phyloP scores from a whole-genome alignment of 2,329 filamentous ascomycete genomes.

The Calonectria naviculata region DNA sequence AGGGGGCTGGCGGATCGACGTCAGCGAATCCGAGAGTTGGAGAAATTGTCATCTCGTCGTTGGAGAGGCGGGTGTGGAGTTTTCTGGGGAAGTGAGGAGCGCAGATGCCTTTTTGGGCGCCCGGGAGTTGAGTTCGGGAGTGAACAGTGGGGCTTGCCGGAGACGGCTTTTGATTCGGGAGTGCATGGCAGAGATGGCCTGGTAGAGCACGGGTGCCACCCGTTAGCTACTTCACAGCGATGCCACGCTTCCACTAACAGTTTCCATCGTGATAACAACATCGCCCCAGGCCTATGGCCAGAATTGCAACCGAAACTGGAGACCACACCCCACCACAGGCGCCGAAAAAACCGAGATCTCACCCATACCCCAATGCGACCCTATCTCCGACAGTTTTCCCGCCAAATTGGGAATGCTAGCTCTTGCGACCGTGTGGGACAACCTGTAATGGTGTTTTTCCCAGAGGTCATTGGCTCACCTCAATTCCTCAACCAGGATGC shows the following conservation, averaged over 20 bases:
- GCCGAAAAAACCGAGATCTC: slow-evolving; percentile 19
- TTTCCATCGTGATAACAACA: background rate
- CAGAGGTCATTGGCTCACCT: background rate
- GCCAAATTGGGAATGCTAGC: background rate
- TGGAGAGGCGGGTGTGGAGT: slow-evolving; percentile 35
- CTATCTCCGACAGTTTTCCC: background rate
- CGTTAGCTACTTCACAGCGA: background rate
- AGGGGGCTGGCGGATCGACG: slow-evolving; percentile 14
- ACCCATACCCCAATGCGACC: background rate
- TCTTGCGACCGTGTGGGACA: background rate
- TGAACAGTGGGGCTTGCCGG: slow-evolving; percentile 27
- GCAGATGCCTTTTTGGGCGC: slow-evolving; percentile 37
- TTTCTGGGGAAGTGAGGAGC: slow-evolving; percentile 39
- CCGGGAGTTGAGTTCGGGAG: slow-evolving; percentile 44
- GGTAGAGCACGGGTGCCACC: background rate
- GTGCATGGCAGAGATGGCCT: background rate
- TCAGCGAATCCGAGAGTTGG: slow-evolving; percentile 20
- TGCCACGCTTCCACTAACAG: background rate
- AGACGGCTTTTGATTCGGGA: slow-evolving; percentile 41
- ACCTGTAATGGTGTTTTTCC: background rate
- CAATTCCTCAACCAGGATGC: background rate
- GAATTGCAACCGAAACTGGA: background rate
- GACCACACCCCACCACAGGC: slow-evolving; percentile 3
- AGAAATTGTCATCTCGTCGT: slow-evolving; percentile 31
- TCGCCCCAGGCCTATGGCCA: background rate